Evolutionary conservation across 441 rosid genomes (phyloP).

Genomic region (Pelargonium australe): DNA sequence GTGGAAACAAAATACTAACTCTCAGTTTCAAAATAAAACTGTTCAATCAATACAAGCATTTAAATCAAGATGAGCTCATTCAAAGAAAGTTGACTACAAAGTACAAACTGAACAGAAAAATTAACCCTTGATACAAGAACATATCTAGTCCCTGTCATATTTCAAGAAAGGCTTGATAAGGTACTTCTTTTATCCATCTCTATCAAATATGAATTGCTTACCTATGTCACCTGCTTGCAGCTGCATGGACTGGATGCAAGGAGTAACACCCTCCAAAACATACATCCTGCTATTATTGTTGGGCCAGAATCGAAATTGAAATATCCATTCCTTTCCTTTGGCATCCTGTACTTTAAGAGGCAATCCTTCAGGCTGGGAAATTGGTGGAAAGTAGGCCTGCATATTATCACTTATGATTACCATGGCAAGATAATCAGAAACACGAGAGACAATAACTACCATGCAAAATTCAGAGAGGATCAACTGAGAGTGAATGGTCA

Average conservation of each 20-base stretch:
- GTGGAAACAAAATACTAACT: constrained; percentile 30
- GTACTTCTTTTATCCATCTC: constrained; percentile 15
- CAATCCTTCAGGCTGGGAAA: constrained; percentile 80
- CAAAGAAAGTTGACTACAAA: constrained; percentile 15
- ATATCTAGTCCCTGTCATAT: neutral
- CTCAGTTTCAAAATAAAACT: constrained; percentile 27
- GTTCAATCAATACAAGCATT: constrained; percentile 11
- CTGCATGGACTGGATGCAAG: constrained; percentile 89
- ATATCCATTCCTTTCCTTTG: constrained; percentile 90
- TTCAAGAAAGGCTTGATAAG: neutral
- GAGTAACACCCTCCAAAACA: constrained; percentile 90
- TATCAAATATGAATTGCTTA: constrained; percentile 21
- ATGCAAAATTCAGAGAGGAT: no score
- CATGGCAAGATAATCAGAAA: no score
- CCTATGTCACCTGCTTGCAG: constrained; percentile 97
- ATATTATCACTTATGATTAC: neutral
- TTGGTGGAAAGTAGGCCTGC: constrained; percentile 87
- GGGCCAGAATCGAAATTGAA: constrained; percentile 97
- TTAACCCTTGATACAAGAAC: neutral
- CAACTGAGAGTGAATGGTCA: no score
- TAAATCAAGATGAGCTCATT: constrained; percentile 9
- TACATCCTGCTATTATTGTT: constrained; percentile 90
- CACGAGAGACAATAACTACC: no score
- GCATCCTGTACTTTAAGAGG: constrained; percentile 91
- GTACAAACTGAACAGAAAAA: constrained; percentile 18